Base-by-base conservation (phyloP, 139 green algal genomes). In the Pleodorina starrii region DNA sequence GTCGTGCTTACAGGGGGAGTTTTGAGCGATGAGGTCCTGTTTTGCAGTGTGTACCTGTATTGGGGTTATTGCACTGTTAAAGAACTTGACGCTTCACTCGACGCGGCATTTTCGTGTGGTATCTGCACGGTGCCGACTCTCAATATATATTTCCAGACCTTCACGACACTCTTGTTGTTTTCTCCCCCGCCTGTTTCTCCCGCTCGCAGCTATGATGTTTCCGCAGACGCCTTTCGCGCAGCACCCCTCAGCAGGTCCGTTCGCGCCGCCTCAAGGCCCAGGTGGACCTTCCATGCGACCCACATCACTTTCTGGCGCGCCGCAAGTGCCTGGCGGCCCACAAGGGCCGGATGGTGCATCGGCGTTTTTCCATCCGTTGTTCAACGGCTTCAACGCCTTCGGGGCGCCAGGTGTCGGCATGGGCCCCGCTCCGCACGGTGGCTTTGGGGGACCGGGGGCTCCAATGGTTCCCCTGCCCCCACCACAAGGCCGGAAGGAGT, bases 201-300 rank as follows among this genome's bases (percentile, higher is more conserved):
- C 54, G n/a, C n/a, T 35, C 21, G 63, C 86, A 91, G 90, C 90
- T 12, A 93, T 93, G 90, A 91, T 93, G 90, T 93, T 93, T 77
- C 90, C 90, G 10, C 90, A 93, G 83, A 93, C 90, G 11, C 90
- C 90, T 0, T 93, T 93, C 57, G 90, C 90, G 1, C 82, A 88
- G 46, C 82, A 88, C 27, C 40, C 66, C 5, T 42, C 66, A 7
- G 44, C 12, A 25, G 86, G 90, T 0, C 85, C 77, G 19, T 90
- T 90, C 42, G 85, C 38, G 2, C 82, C 63, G 6, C 43, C 82
- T 2, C 66, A 75, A 9, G n/a, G 50, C 32, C 78, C 51, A 4
- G 54, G 25, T 25, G 51, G 51, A 0, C 32, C 79, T 5, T 17
- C 36, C 19, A 57, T 87, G 60, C 81, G 81, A 46, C n/a, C 60